Evolutionary conservation across 2,329 filamentous ascomycete genomes (phyloP), one percentile per base, ranked within the genome.

Genomic region (Pseudogymnoascus sp.): DNA sequence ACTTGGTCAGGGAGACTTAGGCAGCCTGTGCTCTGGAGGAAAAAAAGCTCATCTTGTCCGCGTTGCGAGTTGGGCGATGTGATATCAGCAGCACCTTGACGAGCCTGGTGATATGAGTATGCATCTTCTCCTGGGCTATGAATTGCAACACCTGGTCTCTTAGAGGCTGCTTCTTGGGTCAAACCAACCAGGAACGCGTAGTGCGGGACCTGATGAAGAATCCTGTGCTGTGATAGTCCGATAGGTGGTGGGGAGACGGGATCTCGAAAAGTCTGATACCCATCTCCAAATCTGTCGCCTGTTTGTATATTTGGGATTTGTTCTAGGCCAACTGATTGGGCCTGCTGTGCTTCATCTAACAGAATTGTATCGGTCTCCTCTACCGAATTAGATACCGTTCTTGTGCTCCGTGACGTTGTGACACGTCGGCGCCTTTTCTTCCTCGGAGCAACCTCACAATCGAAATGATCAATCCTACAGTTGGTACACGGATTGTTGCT

Each of bases 1-100:
- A 40, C 29, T 51, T 63, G 63, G 11, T 64, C 42, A 1, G 66
- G 67, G 21, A 68, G 62, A 42, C 59, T 59, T 10, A 69, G 62
- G 8, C 63, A 66, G 2, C 64, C 68, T 21, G 67, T 67, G 2
- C 64, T 64, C 29, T 64, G 64, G 14, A 69, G 62, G 63, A 65
- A 69, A n/a, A 64, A 31, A 1, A 66, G 51, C 23, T 69, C 67
- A 2, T 68, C 16, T 16, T 29, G n/a, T 12, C 18, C 18, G 16
- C 36, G 12, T 37, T 12, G 36, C 36, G 36, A 37, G 36, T 37
- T 37, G 12, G 36, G 36, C 36, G 14, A 37, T 37, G 36, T 12
- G 36, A 12, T 14, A 37, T 37, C 36, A 37, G 36, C 36, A 18
- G 26, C 26, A 29, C 21, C 16, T 21, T 62, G n/a, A 36, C 12